phyloP scores from a whole-genome alignment of 345 rosid species.

The Nephelium lappaceum region DNA sequence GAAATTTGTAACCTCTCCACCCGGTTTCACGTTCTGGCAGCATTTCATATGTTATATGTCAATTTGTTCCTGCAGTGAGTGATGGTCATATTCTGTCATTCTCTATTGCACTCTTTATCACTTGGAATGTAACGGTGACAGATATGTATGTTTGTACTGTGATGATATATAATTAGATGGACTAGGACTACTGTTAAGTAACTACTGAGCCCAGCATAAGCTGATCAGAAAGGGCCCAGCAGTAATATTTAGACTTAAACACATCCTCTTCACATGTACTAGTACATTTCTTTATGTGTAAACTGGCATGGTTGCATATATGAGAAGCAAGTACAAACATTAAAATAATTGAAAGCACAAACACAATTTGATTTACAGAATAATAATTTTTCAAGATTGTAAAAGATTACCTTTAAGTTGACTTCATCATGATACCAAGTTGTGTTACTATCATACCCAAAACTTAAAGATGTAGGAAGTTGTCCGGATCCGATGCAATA shows the following conservation, averaged over 20 bases:
- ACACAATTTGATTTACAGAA: neutral
- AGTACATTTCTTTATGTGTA: neutral
- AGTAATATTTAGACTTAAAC: neutral
- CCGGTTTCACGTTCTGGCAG: neutral
- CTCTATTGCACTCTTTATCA: neutral
- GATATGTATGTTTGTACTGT: neutral
- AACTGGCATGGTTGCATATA: neutral
- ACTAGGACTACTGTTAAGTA: neutral
- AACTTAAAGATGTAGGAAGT: neutral
- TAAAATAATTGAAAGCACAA: neutral
- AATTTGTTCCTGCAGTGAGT: slow-evolving; percentile 5
- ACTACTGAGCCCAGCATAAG: neutral
- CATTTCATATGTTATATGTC: slow-evolving; percentile 1
- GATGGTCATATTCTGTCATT: neutral
- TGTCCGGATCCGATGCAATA: neutral
- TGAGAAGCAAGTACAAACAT: neutral
- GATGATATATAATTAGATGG: neutral
- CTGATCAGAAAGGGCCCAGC: neutral
- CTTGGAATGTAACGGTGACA: neutral
- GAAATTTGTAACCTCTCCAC: neutral
- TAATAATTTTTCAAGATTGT: neutral
- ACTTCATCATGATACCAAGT: neutral
- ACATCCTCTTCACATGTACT: neutral
- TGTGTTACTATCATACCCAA: neutral
- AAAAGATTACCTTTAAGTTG: neutral